phyloP scores from a whole-genome alignment of 257 asterid species.

The Scutellaria minor region DNA sequence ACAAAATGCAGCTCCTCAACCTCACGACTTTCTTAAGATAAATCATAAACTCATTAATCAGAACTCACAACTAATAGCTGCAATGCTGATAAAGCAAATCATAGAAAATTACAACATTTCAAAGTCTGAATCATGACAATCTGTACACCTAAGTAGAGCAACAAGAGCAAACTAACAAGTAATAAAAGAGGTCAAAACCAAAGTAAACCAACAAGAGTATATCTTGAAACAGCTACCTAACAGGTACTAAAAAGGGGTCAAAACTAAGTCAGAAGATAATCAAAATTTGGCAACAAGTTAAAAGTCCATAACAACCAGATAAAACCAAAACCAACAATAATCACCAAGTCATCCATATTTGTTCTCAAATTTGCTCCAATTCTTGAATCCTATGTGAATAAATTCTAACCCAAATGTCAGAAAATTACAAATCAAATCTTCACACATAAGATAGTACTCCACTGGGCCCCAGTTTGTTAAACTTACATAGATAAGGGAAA shows the following conservation, averaged over 20 bases:
- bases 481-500: conserved; percentile 7
- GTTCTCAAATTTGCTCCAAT: conserved; percentile 16
- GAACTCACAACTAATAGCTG: background rate
- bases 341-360: background rate
- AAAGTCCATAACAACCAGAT: conserved; percentile 20
- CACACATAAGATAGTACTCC: background rate
- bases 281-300: conserved; percentile 16
- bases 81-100: too few species aligned
- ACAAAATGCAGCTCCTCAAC: background rate
- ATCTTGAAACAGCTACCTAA: background rate
- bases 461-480: conserved; percentile 11
- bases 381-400: conserved; percentile 15
- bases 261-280: conserved; percentile 5
- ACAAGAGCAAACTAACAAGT: too few species aligned
- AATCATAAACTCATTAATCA: background rate
- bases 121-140: too few species aligned
- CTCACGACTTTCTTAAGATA: background rate
- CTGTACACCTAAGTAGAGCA: too few species aligned
- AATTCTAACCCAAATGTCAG: conserved; percentile 11
- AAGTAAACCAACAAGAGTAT: conserved; percentile 14
- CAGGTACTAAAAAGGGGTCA: background rate
- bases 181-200: too few species aligned
- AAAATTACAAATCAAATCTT: conserved; percentile 26
- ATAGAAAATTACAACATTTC: too few species aligned
- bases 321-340: conserved; percentile 16